These are phyloP conservation scores for Santalum album DNA, from an alignment of 164 flowering plant genomes.

Conservation along the genomic window DNA sequence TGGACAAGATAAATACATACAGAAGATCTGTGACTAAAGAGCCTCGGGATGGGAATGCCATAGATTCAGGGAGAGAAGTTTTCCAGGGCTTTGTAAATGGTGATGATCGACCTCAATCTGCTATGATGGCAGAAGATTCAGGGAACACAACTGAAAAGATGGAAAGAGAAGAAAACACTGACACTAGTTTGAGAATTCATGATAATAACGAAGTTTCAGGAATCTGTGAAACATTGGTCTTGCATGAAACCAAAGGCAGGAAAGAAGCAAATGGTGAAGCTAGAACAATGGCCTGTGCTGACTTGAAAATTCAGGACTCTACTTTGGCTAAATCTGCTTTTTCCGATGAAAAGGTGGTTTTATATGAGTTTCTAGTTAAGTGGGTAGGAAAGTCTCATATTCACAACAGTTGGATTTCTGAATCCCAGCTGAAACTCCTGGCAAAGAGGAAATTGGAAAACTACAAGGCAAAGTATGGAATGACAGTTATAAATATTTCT, in stretches of 20 bases:
- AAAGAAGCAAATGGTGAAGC: constrained; percentile 18
- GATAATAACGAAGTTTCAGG: constrained; percentile 11
- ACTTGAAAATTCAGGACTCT: constrained; percentile 18
- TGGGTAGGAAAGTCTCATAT: constrained; percentile 95
- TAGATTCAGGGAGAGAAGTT: constrained; percentile 15
- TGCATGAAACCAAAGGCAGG: constrained; percentile 13
- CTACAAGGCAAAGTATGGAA: constrained; percentile 88
- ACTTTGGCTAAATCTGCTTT: constrained; percentile 18
- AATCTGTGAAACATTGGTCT: constrained; percentile 11
- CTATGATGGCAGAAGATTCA: constrained; percentile 13
- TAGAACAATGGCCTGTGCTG: constrained; percentile 9
- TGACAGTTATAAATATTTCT: constrained; percentile 58
- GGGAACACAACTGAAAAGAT: constrained; percentile 19
- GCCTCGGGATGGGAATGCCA: constrained; percentile 20
- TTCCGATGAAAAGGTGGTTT: constrained; percentile 11
- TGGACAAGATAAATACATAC: constrained; percentile 30
- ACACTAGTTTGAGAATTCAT: constrained; percentile 12
- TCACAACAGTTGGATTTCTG: constrained; percentile 86
- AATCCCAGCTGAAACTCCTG: constrained; percentile 62
- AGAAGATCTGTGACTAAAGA: constrained; percentile 32
- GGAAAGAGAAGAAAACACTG: constrained; percentile 12
- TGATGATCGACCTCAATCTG: constrained; percentile 24
- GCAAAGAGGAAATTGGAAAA: constrained; percentile 94
- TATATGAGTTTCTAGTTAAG: constrained; percentile 81
- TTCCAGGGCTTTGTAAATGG: constrained; percentile 13